Evolutionary conservation across 371 early-diverging fungal genomes (phyloP), one percentile per base, ranked within the genome.

Genomic region (Rhizopus sp.): DNA sequence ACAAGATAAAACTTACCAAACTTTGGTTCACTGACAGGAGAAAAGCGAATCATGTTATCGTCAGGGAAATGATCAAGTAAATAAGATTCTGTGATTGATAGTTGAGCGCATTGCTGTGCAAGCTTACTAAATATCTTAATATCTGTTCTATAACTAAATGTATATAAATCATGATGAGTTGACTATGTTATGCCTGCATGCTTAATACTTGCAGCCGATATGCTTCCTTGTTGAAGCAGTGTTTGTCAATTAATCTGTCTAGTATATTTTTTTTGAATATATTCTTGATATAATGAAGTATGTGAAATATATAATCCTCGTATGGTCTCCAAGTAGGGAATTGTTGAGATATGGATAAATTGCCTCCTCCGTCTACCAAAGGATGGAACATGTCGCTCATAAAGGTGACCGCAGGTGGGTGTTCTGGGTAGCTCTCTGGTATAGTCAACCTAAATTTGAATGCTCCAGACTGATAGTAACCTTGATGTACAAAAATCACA

Each of bases 381-480:
- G 99, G 99, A 72, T 99, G 99, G 76, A 93, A 94, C 85, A 97
- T 91, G 23, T 91, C 89, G 10, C 93, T 93, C 48, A 87, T 58
- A 69, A 99, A 96, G 13, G 84, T 83, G 16, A 99, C 92, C 0
- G 86, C 66, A 0, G 98, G 99, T 30, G 93, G 88, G 23, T 81
- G 73, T 23, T 89, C 83, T 15, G 99, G 99, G 62, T 91, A 91
- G 30, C 84, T 85, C 39, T 82, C 80, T 5, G 98, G 98, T 40
- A 97, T 94, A n/a, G 85, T 73, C 68, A 99, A 75, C 54, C 88
- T 80, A 69, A 96, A 98, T 66, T 93, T 93, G 77, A 98, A 93
- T 8, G 96, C 93, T 0, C 94, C 99, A 58, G 91, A 90, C 44
- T 90, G 87, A 77, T 96, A 99, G 66, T 88, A 90, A 9, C 94